These are phyloP conservation scores for Metschnikowia aberdeeniae DNA, from an alignment of 805 yeast species.

Conservation along the genomic window DNA sequence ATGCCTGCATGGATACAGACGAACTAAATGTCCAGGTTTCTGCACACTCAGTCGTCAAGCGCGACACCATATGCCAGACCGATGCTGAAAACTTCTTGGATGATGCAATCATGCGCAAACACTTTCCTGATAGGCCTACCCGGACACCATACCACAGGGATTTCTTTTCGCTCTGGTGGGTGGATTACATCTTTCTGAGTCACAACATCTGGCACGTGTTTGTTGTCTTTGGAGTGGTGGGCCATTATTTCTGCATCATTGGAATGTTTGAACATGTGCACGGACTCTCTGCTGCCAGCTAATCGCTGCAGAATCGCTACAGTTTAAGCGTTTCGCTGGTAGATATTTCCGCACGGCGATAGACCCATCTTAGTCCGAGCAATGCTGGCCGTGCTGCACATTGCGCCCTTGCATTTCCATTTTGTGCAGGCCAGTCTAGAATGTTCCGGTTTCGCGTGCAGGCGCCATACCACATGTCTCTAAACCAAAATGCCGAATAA, in stretches of 20 bases:
- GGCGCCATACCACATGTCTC: background rate
- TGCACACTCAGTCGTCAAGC: background rate
- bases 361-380: background rate
- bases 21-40: background rate
- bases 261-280: constrained; percentile 54
- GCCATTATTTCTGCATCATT: constrained; percentile 78
- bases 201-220: constrained; percentile 94
- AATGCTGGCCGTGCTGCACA: background rate
- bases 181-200: constrained; percentile 67
- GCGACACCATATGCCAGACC: background rate
- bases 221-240: constrained; percentile 84
- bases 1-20: background rate
- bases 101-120: constrained; percentile 30
- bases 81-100: constrained; percentile 20
- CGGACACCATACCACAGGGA: constrained; percentile 33
- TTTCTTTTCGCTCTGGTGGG: constrained; percentile 74
- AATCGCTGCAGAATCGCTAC: background rate
- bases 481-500: background rate
- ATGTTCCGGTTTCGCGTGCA: background rate
- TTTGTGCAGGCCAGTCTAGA: constrained; percentile 1
- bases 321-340: background rate
- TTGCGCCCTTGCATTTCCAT: background rate
- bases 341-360: background rate
- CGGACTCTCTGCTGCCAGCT: background rate
- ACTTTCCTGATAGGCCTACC: constrained; percentile 32